phyloP scores from a whole-genome alignment of 2,329 filamentous ascomycete species.

The Phaeosphaeria sp. region DNA sequence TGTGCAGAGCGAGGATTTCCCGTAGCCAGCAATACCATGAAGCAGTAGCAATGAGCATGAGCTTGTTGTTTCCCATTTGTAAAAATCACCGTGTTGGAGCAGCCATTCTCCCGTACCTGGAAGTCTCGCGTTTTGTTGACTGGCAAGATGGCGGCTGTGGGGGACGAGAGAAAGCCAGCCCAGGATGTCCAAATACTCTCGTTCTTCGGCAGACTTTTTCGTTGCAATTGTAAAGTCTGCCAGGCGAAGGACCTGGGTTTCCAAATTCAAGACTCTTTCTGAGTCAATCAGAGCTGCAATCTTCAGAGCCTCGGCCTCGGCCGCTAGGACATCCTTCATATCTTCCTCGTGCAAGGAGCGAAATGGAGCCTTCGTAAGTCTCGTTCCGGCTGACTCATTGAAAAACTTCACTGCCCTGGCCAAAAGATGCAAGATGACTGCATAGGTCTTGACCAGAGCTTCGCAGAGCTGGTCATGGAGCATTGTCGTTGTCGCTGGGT shows the following conservation, averaged over 20 bases:
- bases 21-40: background rate
- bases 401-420: background rate
- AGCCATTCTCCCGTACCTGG: background rate
- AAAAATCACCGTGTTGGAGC: background rate
- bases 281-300: background rate
- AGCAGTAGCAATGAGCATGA: background rate
- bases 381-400: background rate
- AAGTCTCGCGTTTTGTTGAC: background rate
- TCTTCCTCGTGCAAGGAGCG: background rate
- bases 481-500: background rate
- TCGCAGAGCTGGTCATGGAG: background rate
- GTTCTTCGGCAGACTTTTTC: background rate
- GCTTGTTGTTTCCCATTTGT: background rate
- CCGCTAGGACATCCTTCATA: background rate
- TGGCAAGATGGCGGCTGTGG: background rate
- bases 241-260: background rate
- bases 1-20: background rate
- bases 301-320: background rate
- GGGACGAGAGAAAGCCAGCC: background rate
- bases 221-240: no score
- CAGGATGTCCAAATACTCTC: background rate
- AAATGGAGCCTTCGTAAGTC: background rate
- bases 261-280: background rate
- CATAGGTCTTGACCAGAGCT: background rate
- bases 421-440: background rate